Evolutionary conservation across 306 rosid genomes (phyloP).

Genomic region (Quercus alba): DNA sequence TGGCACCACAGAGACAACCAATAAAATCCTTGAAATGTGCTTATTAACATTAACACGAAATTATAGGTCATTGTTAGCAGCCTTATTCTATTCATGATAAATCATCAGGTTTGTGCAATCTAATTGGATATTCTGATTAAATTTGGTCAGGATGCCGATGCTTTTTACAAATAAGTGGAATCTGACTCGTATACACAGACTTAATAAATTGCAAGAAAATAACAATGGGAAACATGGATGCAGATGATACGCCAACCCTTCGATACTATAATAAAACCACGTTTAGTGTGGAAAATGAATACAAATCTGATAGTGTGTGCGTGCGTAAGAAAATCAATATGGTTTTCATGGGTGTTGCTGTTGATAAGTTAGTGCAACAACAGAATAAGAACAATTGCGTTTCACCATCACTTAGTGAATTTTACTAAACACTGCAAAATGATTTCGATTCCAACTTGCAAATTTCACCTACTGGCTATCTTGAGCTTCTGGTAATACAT

Average conservation of each 20-base stretch:
- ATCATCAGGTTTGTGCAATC: constrained; percentile 10
- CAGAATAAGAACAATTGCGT: constrained; percentile 77
- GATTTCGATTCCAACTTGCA: constrained; percentile 9
- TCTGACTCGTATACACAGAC: constrained; percentile 60
- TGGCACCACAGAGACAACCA: constrained; percentile 34
- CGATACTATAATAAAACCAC: not conserved
- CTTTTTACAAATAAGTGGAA: constrained; percentile 46
- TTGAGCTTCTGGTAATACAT: not conserved
- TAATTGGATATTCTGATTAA: constrained; percentile 18
- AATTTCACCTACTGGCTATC: constrained; percentile 17
- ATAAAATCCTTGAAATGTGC: constrained; percentile 36
- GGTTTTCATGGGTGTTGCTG: constrained; percentile 33
- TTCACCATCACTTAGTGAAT: constrained; percentile 39
- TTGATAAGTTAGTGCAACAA: constrained; percentile 69
- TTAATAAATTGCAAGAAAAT: not conserved
- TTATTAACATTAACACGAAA: constrained; percentile 19
- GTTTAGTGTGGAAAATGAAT: constrained; percentile 8
- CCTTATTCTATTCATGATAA: constrained; percentile 19
- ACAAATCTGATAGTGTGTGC: constrained; percentile 21
- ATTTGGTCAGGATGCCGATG: constrained; percentile 41
- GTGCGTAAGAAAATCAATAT: constrained; percentile 43
- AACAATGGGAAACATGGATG: constrained; percentile 27
- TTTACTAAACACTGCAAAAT: constrained; percentile 7
- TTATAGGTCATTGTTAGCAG: constrained; percentile 27
- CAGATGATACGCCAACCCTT: constrained; percentile 20